Evolutionary conservation across 2,329 filamentous ascomycete species (phyloP).

Genomic region (Blastomyces parvus): DNA sequence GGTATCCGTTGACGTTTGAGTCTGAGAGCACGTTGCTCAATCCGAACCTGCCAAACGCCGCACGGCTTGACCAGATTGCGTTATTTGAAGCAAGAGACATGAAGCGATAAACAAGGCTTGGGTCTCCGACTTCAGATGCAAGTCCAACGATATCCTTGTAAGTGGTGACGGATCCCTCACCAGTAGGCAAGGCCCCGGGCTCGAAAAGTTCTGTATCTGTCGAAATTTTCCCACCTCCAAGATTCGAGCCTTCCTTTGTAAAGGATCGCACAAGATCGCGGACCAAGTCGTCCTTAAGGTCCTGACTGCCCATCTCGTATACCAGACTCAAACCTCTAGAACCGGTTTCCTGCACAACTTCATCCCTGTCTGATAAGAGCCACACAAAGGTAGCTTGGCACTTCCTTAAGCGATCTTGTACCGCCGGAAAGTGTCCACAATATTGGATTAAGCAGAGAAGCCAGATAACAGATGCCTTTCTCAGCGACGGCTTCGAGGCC

Average conservation of each 20-base stretch:
- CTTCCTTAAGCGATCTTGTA: constrained; percentile 64
- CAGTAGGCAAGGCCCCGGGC: constrained; percentile 77
- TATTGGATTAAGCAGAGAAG: constrained; percentile 84
- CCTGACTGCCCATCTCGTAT: constrained; percentile 80
- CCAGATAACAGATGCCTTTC: constrained; percentile 93
- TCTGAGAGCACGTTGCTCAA: constrained; percentile 86
- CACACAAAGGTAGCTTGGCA: constrained; percentile 82
- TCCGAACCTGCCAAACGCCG: constrained; percentile 89
- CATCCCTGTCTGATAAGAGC: constrained; percentile 77
- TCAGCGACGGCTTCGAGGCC: constrained; percentile 75
- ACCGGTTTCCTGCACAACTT: constrained; percentile 90
- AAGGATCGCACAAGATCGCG: constrained; percentile 83
- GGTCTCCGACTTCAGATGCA: constrained; percentile 93
- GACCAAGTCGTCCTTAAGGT: constrained; percentile 71
- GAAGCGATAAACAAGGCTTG: constrained; percentile 93
- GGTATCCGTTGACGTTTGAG: constrained; percentile 57
- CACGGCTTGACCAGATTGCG: constrained; percentile 93
- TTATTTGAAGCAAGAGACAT: constrained; percentile 96
- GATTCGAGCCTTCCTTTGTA: constrained; percentile 54
- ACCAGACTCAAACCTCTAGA: constrained; percentile 84
- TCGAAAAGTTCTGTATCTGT: constrained; percentile 91
- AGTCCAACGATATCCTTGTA: constrained; percentile 96
- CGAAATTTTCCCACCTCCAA: constrained; percentile 66
- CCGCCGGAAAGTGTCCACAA: constrained; percentile 65
- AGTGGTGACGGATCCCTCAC: constrained; percentile 83